Base-by-base conservation (phyloP, 208 protist genomes). In the Acanthamoeba healyi region DNA sequence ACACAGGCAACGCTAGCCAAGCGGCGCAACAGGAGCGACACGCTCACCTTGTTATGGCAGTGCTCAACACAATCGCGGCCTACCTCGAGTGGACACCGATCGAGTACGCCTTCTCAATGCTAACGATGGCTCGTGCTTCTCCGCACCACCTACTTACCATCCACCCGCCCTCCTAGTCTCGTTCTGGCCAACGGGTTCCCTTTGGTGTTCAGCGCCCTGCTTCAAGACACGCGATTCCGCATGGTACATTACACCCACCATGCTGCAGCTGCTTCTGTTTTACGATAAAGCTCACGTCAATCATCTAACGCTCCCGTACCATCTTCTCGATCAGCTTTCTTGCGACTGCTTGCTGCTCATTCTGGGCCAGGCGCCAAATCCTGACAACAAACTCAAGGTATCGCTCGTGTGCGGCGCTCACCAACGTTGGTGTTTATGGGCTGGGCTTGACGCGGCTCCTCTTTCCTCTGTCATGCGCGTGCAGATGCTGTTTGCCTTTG, bases 11-110 rank as follows among this genome's bases (percentile, higher is more conserved):
- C 26, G 6, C 40, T 44, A 40, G 17, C 36, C 40, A 51, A 24
- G 17, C 24, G 29, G 24, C 70, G 36, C 34, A 36, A 5, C 70
- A 79, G 36, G 79, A 87, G 29, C 51, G 42, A 32, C 70, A 79
- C 24, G 70, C 70, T 36, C 70, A 79, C 26, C 32, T 79, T 5
- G 70, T 79, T 9, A 79, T 4, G 4, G 32, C 70, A 12, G 70
- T 79, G 6, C 38, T 79, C 17, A 79, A 5, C 4, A 79, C 70
- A 9, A 79, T 79, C 10, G 70, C 7, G 7, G 70, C 70, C 32
- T 79, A 79, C 38, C 70, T 79, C 10, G 70, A 79, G 26, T 79
- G 70, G 70, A 44, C 70, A 9, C 70, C 70, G 4, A 38, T 79
- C 38, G 36, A 79, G 70, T 79, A 79, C 36, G 70, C n/a, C n/a